These are phyloP conservation scores for Coelastrella sp. DNA, from an alignment of 139 green algal genomes.

Conservation along the genomic window DNA sequence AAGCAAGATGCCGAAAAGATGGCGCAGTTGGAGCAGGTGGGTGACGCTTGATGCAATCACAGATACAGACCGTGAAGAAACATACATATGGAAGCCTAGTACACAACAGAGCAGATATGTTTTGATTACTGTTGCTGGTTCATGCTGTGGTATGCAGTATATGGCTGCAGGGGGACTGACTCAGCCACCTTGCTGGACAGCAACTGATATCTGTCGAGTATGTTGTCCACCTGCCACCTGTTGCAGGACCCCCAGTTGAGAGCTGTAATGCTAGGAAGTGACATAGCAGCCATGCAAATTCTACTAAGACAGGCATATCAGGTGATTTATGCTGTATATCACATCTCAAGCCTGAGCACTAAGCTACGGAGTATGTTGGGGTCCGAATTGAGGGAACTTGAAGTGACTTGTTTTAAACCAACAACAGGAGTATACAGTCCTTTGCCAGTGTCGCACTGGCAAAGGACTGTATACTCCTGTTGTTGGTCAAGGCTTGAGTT, in stretches of 20 bases:
- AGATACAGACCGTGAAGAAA: not conserved
- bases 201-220: not conserved
- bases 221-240: not conserved
- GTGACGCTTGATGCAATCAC: no score
- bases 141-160: not conserved
- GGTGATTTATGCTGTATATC: slow-evolving; percentile 20
- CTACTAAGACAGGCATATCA: slow-evolving; percentile 74
- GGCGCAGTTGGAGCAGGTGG: slow-evolving; percentile 54
- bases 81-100: not conserved
- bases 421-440: no score
- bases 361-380: not conserved
- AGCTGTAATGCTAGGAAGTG: slow-evolving; percentile 70
- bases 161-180: not conserved
- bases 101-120: not conserved
- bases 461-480: no score
- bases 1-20: slow-evolving; percentile 65
- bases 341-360: not conserved
- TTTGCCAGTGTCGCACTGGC: no score
- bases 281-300: slow-evolving; percentile 75
- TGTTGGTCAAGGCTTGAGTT: no score
- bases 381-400: not conserved
- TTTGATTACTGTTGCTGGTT: not conserved
- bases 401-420: no score
- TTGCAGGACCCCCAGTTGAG: slow-evolving; percentile 67
- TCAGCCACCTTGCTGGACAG: not conserved